Evolutionary conservation across 257 asterid genomes (phyloP), one percentile per base, ranked within the genome.

Genomic region (Ilex asprella): DNA sequence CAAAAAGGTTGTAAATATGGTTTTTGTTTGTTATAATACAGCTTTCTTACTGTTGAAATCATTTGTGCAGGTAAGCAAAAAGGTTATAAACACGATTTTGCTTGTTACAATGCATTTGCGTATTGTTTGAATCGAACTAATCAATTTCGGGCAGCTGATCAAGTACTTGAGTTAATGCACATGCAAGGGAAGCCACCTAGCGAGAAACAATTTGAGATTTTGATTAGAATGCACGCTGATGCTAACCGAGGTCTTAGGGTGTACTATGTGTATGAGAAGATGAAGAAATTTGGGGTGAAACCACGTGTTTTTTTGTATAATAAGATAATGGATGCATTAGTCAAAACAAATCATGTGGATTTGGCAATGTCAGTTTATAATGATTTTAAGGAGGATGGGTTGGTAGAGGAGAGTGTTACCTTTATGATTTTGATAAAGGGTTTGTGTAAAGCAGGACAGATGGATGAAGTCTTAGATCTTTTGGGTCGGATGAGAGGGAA

Each of bases 101-200:
- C 96, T 56, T 93, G 96, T 76, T 93, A 89, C 78, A 89, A 93
- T 82, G 97, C 97, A 49, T 84, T 77, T 66, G 89, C 97, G 53
- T 85, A 92, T 75, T 80, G 81, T 55, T 72, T 93, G 79, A 89
- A 89, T 59, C 79, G 96, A 59, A 80, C 74, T 31, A 81, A 84
- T 70, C 96, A 82, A 41, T 89, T 93, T 58, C 94, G 88, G 50
- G 77, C 65, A n/a, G 99, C 97, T 66, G 99, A 93, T 73, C 94
- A 89, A 78, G 86, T 93, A 63, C 99, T 97, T 30, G 99, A 92
- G 76, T 64, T 93, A 75, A 93, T 93, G 99, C 68, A 82, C 58
- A 82, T 85, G 90, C 98, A 92, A 81, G 98, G 98, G 73, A 89
- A 81, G 76, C 82, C 81, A 14, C 99, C 99, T 65, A 86, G 70